Percentiles rank a stretch among this genome's conserved stretches.
Evolutionary conservation across 73 alveolate genomes (phyloP).

Genomic region (Paramecium octaurelia): DNA sequence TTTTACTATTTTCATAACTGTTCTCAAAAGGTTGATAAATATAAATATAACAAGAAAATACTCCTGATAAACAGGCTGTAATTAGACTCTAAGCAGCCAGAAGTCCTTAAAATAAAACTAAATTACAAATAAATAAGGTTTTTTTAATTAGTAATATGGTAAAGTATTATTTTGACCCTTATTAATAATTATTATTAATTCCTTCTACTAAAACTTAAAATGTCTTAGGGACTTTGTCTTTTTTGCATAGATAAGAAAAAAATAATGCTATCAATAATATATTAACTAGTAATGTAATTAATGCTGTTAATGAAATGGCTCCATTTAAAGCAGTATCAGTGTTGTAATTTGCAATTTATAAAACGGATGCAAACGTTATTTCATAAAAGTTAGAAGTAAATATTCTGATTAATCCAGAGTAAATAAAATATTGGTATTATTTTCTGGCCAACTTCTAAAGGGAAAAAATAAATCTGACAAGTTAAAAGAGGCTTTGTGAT

Average conservation of each 20-base stretch:
- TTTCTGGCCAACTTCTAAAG: background rate
- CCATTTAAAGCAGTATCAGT: background rate
- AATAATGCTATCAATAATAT: background rate
- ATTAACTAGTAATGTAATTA: background rate
- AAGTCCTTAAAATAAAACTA: background rate
- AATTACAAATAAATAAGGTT: background rate
- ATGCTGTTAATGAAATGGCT: background rate
- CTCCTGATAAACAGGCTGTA: background rate
- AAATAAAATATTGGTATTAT: background rate
- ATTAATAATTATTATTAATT: background rate
- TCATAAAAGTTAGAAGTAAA: background rate
- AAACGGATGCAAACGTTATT: background rate
- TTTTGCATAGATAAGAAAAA: background rate
- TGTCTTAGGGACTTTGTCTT: background rate
- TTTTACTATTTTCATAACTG: background rate
- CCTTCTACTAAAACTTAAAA: background rate
- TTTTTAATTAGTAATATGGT: background rate
- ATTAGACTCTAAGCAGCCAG: background rate
- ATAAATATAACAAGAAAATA: background rate
- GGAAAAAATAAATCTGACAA: background rate
- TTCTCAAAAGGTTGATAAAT: background rate
- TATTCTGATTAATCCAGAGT: background rate
- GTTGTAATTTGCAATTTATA: background rate
- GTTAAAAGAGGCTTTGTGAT: background rate
- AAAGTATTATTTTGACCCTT: background rate